phyloP scores from a whole-genome alignment of 2,329 filamentous ascomycete species.

The Curvularia verruculosa region DNA sequence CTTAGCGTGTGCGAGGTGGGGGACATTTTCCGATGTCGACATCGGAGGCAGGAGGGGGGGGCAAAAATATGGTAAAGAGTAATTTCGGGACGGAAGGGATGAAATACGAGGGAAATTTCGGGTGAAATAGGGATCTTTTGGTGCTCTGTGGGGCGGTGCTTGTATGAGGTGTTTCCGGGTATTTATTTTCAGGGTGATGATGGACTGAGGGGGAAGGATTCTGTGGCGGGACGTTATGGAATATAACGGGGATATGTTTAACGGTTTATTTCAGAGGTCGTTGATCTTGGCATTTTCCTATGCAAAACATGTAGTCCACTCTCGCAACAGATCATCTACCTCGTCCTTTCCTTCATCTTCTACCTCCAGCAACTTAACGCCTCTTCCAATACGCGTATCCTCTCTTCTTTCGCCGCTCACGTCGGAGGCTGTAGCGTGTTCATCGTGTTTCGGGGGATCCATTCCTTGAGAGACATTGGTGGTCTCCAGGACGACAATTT shows the following conservation, averaged over 20 bases:
- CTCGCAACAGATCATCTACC: constrained; percentile 29
- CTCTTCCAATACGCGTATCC: background rate
- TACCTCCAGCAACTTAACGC: too few relatives aligned
- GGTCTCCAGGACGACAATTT: background rate
- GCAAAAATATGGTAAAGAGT: background rate
- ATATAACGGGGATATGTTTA: background rate
- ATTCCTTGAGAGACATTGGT: background rate
- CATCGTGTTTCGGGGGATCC: background rate
- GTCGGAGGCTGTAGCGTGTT: background rate
- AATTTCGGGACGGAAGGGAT: background rate
- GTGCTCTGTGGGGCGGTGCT: background rate
- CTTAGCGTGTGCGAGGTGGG: background rate
- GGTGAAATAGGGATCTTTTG: background rate
- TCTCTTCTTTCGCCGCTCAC: too few relatives aligned
- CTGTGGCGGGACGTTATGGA: too few relatives aligned
- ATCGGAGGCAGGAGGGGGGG: too few relatives aligned
- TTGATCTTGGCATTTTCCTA: background rate
- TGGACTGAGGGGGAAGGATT: background rate
- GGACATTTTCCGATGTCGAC: background rate
- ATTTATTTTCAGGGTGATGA: background rate
- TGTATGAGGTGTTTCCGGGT: background rate
- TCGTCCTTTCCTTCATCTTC: constrained; percentile 13
- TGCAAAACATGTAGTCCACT: constrained; percentile 29
- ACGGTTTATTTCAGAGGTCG: background rate
- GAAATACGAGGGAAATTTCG: background rate